These are phyloP conservation scores for Phytopythium kandeliae DNA, from an alignment of 352 stramenopile species.

Conservation along the genomic window DNA sequence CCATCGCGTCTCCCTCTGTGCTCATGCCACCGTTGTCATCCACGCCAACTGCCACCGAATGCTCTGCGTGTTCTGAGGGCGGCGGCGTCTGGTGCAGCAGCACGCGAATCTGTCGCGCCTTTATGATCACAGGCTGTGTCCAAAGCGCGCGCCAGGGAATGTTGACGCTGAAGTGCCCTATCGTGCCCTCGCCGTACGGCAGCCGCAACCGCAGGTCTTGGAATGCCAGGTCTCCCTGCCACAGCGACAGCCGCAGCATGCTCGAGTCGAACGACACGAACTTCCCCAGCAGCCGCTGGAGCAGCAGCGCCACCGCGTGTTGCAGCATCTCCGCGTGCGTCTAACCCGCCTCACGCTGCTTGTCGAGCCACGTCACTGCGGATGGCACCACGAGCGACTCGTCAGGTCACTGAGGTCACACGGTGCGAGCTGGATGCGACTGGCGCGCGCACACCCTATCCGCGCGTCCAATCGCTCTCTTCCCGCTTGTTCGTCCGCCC, in stretches of 20 bases:
- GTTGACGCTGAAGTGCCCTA: constrained; percentile 74
- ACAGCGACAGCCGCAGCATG: constrained; percentile 81
- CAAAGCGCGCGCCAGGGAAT: constrained; percentile 83
- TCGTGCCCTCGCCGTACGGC: constrained; percentile 70
- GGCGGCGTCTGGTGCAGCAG: constrained; percentile 56
- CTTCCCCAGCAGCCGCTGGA: constrained; percentile 85
- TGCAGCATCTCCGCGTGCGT: constrained; percentile 60
- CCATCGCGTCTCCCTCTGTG: constrained; percentile 6
- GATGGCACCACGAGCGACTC: neutral
- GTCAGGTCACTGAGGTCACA: no score
- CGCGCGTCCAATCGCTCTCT: no score
- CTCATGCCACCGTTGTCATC: constrained; percentile 13
- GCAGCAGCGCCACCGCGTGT: constrained; percentile 71
- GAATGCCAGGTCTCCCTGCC: constrained; percentile 83
- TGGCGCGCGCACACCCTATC: no score
- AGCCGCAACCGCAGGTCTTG: constrained; percentile 74
- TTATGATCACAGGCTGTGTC: constrained; percentile 79
- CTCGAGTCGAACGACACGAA: constrained; percentile 85
- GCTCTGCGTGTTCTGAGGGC: constrained; percentile 3
- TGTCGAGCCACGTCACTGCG: neutral
- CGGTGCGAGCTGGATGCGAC: no score
- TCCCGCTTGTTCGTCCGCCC: neutral
- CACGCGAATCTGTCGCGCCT: constrained; percentile 64
- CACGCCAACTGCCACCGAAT: constrained; percentile 13
- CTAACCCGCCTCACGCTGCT: neutral